Evolutionary conservation across 176 grass and related monocot genomes (phyloP), one percentile per base, ranked within the genome.

Genomic region (Oryza officinalis): DNA sequence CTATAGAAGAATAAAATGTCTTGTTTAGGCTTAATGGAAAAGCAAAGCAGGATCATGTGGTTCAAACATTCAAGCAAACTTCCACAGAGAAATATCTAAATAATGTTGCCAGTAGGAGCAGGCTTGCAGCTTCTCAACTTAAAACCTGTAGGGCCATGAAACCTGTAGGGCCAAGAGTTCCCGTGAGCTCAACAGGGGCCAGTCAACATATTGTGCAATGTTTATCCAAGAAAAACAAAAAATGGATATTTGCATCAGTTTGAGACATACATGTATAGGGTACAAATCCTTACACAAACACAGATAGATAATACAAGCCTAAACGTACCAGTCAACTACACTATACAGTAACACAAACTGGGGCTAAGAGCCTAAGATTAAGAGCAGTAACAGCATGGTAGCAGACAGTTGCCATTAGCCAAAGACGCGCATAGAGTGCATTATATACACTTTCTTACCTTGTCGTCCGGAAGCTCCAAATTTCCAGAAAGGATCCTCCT

Each of bases 381-480:
- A 10, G 8, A 27, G 35, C 20, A 52, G 1, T 20, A 17, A 15
- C 25, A 28, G 12, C 23, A 3, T 63, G 14, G 35, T n/a, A 57
- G 0, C 46, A 49, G n/a, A n/a, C n/a, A 69, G 63, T 25, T 23
- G 9, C 5, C 13, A 74, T 17, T 32, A 32, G 8, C 3, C 20
- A 40, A 79, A 59, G 4, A n/a, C 4, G 27, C 10, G 49, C 20
- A 38, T 10, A 47, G 1, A 25, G 17, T 31, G 73, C 30, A 71
- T 11, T 31, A 32, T 83, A 88, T 79, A 79, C 59, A 88, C 80
- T 74, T 88, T 84, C 86, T 88, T 88, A 88, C 86, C 81, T 88
- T 79, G 59, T 81, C 79, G 78, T 88, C 75, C 67, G 43, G 70
- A 84, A 35, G 22, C 35, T 28, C 18, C 3, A 60, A 35, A 33